A percentile compares a stretch with the other conserved stretches of the same genome.
Evolutionary conservation across 805 yeast species (phyloP).

Genomic region (Lipomyces anomalus): DNA sequence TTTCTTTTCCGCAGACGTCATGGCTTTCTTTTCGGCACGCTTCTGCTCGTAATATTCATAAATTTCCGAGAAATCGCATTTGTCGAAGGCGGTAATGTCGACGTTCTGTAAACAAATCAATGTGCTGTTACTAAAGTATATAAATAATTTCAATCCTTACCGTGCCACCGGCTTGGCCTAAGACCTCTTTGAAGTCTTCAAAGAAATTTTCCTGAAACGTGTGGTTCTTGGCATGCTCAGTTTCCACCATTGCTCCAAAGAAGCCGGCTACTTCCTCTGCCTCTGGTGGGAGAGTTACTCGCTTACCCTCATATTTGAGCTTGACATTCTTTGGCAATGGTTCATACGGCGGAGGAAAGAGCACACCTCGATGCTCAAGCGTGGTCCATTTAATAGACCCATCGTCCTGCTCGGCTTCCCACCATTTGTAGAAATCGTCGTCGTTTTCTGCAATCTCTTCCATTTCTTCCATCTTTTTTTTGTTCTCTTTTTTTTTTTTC

Average conservation of each 20-base stretch:
- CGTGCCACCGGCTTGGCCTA: constrained; percentile 67
- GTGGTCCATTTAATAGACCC: constrained; percentile 82
- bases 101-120: constrained; percentile 28
- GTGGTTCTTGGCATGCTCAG: constrained; percentile 85
- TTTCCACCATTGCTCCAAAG: constrained; percentile 78
- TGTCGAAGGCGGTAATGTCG: constrained; percentile 50
- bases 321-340: constrained; percentile 76
- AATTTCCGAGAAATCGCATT: constrained; percentile 76
- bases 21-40: constrained; percentile 64
- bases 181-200: constrained; percentile 62
- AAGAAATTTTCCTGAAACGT: constrained; percentile 84
- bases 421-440: constrained; percentile 71
- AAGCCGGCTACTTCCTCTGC: constrained; percentile 98
- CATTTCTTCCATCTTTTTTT: constrained; percentile 3
- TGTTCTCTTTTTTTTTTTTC: too few species aligned
- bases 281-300: constrained; percentile 65
- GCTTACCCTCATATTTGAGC: constrained; percentile 66
- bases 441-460: constrained; percentile 45
- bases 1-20: constrained; percentile 73
- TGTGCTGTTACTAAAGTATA: too few species aligned
- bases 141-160: too few species aligned
- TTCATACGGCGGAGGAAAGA: constrained; percentile 89
- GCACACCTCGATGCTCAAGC: constrained; percentile 81
- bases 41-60: constrained; percentile 60
- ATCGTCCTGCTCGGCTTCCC: constrained; percentile 62